A percentile compares a stretch with the other conserved stretches of the same genome.
phyloP scores from a whole-genome alignment of 2,329 filamentous ascomycete genomes.

The Dothiorella sarmentorum region DNA sequence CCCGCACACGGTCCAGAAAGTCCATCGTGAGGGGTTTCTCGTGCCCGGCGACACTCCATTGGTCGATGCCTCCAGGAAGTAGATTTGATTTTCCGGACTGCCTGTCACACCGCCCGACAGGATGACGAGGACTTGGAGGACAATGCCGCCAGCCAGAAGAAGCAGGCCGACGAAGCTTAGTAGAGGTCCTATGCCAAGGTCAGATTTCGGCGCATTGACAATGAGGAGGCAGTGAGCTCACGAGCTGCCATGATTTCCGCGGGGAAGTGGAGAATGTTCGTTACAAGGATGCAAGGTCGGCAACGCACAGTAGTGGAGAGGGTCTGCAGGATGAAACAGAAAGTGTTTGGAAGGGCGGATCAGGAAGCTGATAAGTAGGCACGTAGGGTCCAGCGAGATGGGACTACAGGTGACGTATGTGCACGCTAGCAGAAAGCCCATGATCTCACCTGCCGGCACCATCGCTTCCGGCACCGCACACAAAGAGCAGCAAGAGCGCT shows the following conservation, averaged over 20 bases:
- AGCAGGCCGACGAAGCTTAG: constrained; percentile 58
- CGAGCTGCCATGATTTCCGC: constrained; percentile 22
- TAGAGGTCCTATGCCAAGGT: constrained; percentile 46
- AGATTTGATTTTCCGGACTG: constrained; percentile 67
- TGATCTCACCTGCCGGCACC: not conserved
- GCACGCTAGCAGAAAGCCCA: not conserved
- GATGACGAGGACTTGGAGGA: constrained; percentile 64
- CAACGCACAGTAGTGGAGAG: not conserved
- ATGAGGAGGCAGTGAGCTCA: constrained; percentile 20
- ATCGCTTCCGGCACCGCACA: constrained; percentile 7
- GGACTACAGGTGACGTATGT: not conserved
- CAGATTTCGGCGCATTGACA: not conserved
- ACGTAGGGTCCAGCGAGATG: not conserved
- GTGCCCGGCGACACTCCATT: constrained; percentile 63
- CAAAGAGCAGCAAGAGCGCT: constrained; percentile 1
- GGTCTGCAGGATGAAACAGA: constrained; percentile 14
- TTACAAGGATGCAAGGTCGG: not conserved
- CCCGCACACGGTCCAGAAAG: constrained; percentile 81
- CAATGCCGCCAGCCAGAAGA: constrained; percentile 58
- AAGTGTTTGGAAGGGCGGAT: not conserved
- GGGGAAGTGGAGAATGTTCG: not conserved
- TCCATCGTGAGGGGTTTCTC: constrained; percentile 71
- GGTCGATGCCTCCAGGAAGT: constrained; percentile 81
- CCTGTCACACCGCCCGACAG: constrained; percentile 57
- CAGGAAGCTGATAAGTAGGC: not conserved